These are phyloP conservation scores for Astrothelium subdiscretum DNA, from an alignment of 495 filamentous ascomycete species.

Conservation along the genomic window DNA sequence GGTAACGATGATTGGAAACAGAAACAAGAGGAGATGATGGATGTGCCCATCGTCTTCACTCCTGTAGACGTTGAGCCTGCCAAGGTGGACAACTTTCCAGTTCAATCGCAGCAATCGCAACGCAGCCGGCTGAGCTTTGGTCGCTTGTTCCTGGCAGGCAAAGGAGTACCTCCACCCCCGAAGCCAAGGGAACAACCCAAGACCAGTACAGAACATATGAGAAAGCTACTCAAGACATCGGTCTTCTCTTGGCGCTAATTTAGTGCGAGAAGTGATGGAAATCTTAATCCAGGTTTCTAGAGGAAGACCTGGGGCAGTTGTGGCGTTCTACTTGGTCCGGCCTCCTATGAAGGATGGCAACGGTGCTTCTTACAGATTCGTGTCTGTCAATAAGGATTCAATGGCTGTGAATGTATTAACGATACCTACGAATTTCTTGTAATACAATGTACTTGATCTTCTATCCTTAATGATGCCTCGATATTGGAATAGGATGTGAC, in stretches of 20 bases:
- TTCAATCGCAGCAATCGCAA: conserved; percentile 3
- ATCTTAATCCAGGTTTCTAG: background rate
- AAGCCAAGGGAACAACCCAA: conserved; percentile 28
- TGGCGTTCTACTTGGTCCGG: background rate
- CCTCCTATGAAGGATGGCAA: background rate
- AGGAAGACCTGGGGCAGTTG: background rate
- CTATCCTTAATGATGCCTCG: too few relatives aligned
- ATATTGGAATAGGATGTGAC: too few relatives aligned
- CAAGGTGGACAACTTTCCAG: conserved; percentile 13
- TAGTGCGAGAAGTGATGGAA: background rate
- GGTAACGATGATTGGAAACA: conserved; percentile 41
- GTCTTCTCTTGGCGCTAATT: conserved; percentile 32
- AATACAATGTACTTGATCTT: background rate
- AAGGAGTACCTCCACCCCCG: conserved; percentile 17
- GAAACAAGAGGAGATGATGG: conserved; percentile 33
- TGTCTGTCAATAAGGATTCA: background rate
- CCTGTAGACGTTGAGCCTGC: conserved; percentile 16
- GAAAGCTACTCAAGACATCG: conserved; percentile 28
- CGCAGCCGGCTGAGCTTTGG: conserved; percentile 4
- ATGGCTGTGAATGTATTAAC: background rate
- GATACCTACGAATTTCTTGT: background rate
- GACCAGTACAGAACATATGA: conserved; percentile 34
- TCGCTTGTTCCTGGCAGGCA: conserved; percentile 14
- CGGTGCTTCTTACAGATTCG: background rate
- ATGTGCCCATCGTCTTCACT: conserved; percentile 22